phyloP scores from a whole-genome alignment of 192 early-diverging fungal genomes.

The Gigaspora rosea region DNA sequence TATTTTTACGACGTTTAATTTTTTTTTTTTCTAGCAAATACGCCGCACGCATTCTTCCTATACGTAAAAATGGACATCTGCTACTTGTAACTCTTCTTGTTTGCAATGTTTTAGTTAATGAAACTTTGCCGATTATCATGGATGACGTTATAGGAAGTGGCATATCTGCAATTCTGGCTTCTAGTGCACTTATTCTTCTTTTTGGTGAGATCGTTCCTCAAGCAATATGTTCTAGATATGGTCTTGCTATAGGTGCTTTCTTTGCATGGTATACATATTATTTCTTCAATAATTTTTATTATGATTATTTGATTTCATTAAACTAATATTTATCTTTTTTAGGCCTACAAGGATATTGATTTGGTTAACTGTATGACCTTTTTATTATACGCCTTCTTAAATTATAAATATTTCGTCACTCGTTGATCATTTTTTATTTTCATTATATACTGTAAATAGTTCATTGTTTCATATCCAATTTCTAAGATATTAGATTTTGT shows the following conservation, averaged over 20 bases:
- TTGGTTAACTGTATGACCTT: slow-evolving; percentile 39
- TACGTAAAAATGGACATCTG: slow-evolving; percentile 86
- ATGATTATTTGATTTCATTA: background rate
- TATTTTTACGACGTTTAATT: no score
- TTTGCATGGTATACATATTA: slow-evolving; percentile 62
- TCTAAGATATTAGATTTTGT: slow-evolving; percentile 79
- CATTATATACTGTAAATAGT: slow-evolving; percentile 29
- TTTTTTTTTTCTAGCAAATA: slow-evolving; percentile 44
- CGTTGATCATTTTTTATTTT: no score
- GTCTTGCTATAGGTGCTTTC: slow-evolving; percentile 85
- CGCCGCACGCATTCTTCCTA: slow-evolving; percentile 77
- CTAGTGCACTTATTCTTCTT: slow-evolving; percentile 83
- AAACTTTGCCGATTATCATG: slow-evolving; percentile 82
- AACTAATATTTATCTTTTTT: background rate
- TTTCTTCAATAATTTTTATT: background rate
- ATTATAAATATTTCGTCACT: no score
- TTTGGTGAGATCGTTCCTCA: slow-evolving; percentile 95
- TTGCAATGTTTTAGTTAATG: slow-evolving; percentile 88
- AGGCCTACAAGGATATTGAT: slow-evolving; percentile 61
- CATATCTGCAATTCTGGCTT: slow-evolving; percentile 77
- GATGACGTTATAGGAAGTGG: slow-evolving; percentile 69
- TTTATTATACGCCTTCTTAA: no score
- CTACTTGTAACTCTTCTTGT: slow-evolving; percentile 83
- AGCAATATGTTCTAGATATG: slow-evolving; percentile 85
- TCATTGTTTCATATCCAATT: slow-evolving; percentile 80